Percentiles rank a stretch among this genome's conserved stretches.
phyloP scores from a whole-genome alignment of 2,329 filamentous ascomycete genomes.

The Paecilomyces sp. region DNA sequence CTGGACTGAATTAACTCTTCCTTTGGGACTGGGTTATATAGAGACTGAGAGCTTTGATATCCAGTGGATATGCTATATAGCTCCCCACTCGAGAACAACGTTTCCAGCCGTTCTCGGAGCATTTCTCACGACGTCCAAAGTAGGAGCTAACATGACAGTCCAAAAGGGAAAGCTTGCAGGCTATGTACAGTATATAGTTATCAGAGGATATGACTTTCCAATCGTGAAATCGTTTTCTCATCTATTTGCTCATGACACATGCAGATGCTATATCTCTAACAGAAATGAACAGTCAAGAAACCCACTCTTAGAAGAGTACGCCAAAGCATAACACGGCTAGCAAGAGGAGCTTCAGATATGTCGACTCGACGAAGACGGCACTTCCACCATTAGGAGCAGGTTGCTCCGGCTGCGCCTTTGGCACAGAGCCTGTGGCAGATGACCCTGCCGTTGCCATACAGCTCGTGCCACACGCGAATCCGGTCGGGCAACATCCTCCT shows the following conservation, averaged over 20 bases:
- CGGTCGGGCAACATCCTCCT: conserved; percentile 76
- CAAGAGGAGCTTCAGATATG: not conserved
- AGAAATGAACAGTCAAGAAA: not conserved
- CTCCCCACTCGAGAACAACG: not conserved
- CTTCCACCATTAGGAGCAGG: not conserved
- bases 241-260: not conserved
- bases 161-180: no score
- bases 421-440: conserved; percentile 47
- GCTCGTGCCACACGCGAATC: conserved; percentile 67
- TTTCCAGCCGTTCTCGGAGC: not conserved
- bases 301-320: not conserved
- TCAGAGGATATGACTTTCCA: not conserved
- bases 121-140: not conserved
- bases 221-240: not conserved
- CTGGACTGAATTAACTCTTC: no score
- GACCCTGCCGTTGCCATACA: conserved; percentile 53
- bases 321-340: not conserved
- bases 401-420: conserved; percentile 25
- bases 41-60: no score
- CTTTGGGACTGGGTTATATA: no score
- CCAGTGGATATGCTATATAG: not conserved
- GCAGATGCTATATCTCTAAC: not conserved
- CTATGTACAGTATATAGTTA: no score
- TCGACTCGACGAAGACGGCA: not conserved
- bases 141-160: not conserved